Evolutionary conservation across 768 basidiomycete species (phyloP).

Genomic region (Rhizopogon vinicolor): DNA sequence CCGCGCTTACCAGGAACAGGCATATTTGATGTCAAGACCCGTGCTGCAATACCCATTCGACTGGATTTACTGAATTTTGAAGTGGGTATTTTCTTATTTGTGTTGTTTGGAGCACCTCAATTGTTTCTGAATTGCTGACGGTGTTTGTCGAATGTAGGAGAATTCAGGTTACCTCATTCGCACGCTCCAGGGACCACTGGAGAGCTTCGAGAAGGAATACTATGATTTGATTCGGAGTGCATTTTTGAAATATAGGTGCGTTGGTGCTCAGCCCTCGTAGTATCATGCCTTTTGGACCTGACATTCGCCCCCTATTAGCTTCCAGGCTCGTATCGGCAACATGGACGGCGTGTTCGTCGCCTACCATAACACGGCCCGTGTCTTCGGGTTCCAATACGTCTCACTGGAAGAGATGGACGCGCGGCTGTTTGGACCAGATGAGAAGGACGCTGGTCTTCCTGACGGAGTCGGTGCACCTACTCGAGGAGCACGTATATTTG

Average conservation of each 20-base stretch:
- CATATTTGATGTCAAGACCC: constrained; percentile 95
- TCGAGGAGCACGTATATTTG: constrained; percentile 72
- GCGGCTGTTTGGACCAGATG: constrained; percentile 56
- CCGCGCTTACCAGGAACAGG: constrained; percentile 79
- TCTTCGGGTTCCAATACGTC: constrained; percentile 95
- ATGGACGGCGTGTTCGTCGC: constrained; percentile 95
- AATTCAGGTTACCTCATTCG: constrained; percentile 77
- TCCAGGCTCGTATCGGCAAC: constrained; percentile 93
- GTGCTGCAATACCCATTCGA: constrained; percentile 80
- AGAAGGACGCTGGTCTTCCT: constrained; percentile 20
- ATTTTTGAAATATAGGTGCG: constrained; percentile 88
- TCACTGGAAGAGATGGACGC: constrained; percentile 85
- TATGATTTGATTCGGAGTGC: constrained; percentile 93
- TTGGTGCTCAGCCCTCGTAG: neutral
- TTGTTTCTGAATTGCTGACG: neutral
- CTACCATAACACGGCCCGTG: constrained; percentile 79
- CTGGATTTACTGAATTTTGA: constrained; percentile 81
- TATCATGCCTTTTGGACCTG: neutral
- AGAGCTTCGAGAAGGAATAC: constrained; percentile 91
- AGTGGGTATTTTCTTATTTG: constrained; percentile 29
- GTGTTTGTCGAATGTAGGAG: constrained; percentile 40
- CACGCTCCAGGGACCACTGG: constrained; percentile 51
- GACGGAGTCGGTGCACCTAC: neutral
- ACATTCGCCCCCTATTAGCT: constrained; percentile 38
- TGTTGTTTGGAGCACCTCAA: neutral